Evolutionary conservation across 495 filamentous ascomycete genomes (phyloP), one percentile per base, ranked within the genome.

Genomic region (Platismatia glauca): DNA sequence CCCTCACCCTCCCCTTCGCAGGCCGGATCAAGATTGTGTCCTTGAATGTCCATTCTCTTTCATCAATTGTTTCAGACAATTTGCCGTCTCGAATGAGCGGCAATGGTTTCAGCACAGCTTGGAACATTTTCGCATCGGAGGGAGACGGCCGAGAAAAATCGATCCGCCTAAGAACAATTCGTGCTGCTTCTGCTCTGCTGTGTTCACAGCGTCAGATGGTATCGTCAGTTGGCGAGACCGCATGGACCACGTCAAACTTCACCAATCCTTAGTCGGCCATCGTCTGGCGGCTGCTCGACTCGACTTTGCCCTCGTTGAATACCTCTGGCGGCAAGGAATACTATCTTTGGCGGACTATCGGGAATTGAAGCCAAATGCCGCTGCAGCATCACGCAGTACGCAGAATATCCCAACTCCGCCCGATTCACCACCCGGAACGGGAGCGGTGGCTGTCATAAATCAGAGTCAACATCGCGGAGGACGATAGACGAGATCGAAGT

Each of bases 231-330:
- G 68, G 68, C 11, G 7, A 16, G 27, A 66, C 0, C 53, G 63
- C 9, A 68, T 70, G 68, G 13, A 27, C 7, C 68, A 70, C 48
- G 59, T 70, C 20, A 57, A 58, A 44, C 13, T 46, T 16, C 68
- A 70, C 55, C 66, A 70, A 41, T 33, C n/a, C 15, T 34, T 1
- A 3, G 16, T 63, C 7, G 66, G 66, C 4, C 57, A 66, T 38
- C 29, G 39, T 7, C 55, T 68, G 8, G 35, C 67, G 12, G 31
- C 55, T 43, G 67, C 64, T 15, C 66, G 61, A 50, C 57, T 59
- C 8, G 68, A 71, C 41, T 68, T 70, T 43, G 15, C 55, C 31
- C 61, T 71, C 1, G 50, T 59, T 9, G 58, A 38, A 16, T 64
- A 69, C 41, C 59, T 71, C 4, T 71, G 66, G 65, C 59, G 64